Evolutionary conservation across 202 grass and related monocot genomes (phyloP).

Genomic region (Carex arenaria): DNA sequence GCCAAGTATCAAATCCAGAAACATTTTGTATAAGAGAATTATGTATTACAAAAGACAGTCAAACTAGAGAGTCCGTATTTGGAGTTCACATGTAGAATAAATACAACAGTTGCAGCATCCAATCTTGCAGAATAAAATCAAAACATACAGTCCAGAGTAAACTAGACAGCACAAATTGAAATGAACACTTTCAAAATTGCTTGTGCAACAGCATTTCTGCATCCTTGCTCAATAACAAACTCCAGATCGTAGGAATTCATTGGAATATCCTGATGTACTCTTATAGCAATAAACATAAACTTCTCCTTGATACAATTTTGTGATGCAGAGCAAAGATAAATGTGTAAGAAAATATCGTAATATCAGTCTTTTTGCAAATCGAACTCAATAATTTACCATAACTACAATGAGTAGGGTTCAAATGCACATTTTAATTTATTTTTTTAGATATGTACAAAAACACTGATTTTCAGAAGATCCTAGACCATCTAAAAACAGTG

Average conservation of each 20-base stretch:
- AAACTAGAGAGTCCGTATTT: neutral
- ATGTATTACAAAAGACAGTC: neutral
- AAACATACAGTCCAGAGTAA: neutral
- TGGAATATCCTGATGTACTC: neutral
- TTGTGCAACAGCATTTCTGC: neutral
- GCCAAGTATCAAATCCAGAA: neutral
- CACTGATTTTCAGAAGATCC: too few species aligned
- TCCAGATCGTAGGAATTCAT: neutral
- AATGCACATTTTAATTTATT: too few species aligned
- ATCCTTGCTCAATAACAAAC: constrained; percentile 1
- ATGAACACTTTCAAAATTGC: neutral
- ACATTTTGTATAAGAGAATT: neutral
- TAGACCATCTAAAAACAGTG: too few species aligned
- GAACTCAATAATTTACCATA: neutral
- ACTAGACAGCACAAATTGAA: neutral
- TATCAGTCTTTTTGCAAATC: neutral
- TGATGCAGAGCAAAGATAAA: neutral
- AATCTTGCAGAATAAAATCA: constrained; percentile 5
- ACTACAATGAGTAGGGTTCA: neutral
- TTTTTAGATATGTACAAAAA: too few species aligned
- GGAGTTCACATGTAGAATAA: neutral
- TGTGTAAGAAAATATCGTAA: neutral
- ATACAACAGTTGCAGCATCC: neutral
- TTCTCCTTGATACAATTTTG: constrained; percentile 13
- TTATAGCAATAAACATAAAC: neutral